Conservation (phyloP, 2,329 filamentous ascomycete genomes). For the Colletotrichum paranaense region DNA sequence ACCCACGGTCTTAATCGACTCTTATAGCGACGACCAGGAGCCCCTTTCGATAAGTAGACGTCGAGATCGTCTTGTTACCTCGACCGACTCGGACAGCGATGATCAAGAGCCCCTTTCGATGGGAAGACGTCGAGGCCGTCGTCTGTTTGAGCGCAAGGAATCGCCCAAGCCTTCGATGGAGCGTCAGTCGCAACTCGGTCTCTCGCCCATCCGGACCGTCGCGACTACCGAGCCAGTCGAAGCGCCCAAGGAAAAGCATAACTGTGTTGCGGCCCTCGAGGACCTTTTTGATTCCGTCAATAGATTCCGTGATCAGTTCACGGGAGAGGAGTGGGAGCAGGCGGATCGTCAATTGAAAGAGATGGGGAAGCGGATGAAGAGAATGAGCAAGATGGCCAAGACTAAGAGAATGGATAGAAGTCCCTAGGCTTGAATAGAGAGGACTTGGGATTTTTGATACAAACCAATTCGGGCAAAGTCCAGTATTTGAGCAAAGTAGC, state of each 20-base stretch:
- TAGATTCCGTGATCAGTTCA: background rate
- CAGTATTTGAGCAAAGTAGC: too few species aligned
- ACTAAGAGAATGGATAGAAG: constrained; percentile 6
- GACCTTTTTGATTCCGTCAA: background rate
- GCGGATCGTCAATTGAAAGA: background rate
- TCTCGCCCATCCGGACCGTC: background rate
- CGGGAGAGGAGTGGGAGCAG: background rate
- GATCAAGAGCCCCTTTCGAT: background rate
- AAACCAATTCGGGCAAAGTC: background rate
- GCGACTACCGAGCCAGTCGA: background rate
- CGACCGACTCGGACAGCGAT: background rate
- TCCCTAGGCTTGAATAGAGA: background rate
- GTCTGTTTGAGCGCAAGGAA: background rate
- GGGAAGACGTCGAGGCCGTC: background rate
- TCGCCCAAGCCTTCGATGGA: background rate
- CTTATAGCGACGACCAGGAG: background rate
- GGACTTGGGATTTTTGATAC: background rate
- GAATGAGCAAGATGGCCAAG: constrained; percentile 8
- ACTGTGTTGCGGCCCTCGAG: background rate
- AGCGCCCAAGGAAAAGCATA: background rate
- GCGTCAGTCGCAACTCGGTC: background rate
- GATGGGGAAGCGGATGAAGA: background rate
- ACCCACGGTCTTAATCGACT: background rate
- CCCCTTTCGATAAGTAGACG: background rate
- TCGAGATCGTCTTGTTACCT: background rate